phyloP scores from a whole-genome alignment of 108 stramenopile genomes.

The Mediolabrus comicus region DNA sequence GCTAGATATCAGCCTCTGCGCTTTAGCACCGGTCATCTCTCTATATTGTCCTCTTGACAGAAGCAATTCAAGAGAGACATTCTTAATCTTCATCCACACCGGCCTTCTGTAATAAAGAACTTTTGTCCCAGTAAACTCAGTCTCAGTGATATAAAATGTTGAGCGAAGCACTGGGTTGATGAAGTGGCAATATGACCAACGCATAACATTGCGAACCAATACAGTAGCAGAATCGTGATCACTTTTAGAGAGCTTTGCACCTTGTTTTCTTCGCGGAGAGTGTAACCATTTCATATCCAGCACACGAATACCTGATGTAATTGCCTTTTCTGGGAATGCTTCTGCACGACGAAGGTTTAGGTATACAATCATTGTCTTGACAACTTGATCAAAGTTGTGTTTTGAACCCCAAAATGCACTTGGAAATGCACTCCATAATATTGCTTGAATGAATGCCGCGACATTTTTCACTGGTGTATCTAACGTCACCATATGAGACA shows the following conservation, averaged over 20 bases:
- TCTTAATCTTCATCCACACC: conserved; percentile 74
- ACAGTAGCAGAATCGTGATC: conserved; percentile 54
- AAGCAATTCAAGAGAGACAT: conserved; percentile 59
- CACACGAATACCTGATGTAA: conserved; percentile 64
- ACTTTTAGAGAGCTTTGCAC: conserved; percentile 33
- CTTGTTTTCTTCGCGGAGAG: conserved; percentile 3
- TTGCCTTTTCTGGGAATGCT: conserved; percentile 56
- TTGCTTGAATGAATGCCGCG: conserved; percentile 51
- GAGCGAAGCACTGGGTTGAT: conserved; percentile 74
- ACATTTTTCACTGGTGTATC: conserved; percentile 52
- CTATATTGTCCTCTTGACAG: conserved; percentile 43
- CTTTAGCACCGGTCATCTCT: conserved; percentile 36
- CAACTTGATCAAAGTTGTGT: conserved; percentile 54
- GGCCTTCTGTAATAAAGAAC: conserved; percentile 81
- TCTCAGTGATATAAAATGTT: conserved; percentile 83
- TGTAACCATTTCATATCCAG: conserved; percentile 69
- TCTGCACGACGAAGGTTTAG: conserved; percentile 68
- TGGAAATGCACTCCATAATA: conserved; percentile 64
- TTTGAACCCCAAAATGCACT: conserved; percentile 72
- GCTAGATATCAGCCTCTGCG: conserved; percentile 16
- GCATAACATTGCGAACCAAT: conserved; percentile 52
- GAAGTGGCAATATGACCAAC: conserved; percentile 70
- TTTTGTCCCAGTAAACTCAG: conserved; percentile 59
- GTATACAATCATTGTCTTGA: conserved; percentile 52
- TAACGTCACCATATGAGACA: conserved; percentile 39